Evolutionary conservation across 1,284 basidiomycete genomes (phyloP).

Genomic region (Xerocomus nothofagi): DNA sequence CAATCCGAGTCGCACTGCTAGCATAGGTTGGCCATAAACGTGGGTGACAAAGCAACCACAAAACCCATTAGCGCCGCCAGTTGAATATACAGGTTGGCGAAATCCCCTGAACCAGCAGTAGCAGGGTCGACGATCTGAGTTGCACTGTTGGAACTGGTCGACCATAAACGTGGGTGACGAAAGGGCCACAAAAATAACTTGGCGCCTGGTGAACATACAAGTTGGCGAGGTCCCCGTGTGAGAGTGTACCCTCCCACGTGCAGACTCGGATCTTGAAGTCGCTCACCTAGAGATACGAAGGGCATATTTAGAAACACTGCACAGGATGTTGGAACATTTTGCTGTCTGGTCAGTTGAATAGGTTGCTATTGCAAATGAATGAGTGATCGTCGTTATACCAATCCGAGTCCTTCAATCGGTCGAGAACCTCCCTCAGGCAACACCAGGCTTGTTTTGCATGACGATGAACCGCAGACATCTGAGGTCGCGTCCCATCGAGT

Average conservation of each 20-base stretch:
- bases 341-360: too few species aligned
- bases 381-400: background rate
- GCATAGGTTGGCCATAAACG: background rate
- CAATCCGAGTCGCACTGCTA: background rate
- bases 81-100: conserved; percentile 4
- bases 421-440: background rate
- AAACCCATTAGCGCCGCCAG: too few species aligned
- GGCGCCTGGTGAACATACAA: background rate
- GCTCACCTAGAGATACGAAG: background rate
- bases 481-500: background rate
- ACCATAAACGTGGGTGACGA: too few species aligned
- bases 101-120: too few species aligned
- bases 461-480: background rate
- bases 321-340: background rate
- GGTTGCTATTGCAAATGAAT: background rate
- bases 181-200: background rate
- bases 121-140: background rate
- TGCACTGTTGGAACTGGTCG: background rate
- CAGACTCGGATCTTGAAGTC: background rate
- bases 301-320: background rate
- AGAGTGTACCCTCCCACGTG: background rate
- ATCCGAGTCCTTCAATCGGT: background rate
- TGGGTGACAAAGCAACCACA: too few species aligned
- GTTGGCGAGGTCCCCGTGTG: background rate
- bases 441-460: background rate